Base-by-base conservation (phyloP, 2,329 filamentous ascomycete genomes). In the Colletotrichum coccodes region DNA sequence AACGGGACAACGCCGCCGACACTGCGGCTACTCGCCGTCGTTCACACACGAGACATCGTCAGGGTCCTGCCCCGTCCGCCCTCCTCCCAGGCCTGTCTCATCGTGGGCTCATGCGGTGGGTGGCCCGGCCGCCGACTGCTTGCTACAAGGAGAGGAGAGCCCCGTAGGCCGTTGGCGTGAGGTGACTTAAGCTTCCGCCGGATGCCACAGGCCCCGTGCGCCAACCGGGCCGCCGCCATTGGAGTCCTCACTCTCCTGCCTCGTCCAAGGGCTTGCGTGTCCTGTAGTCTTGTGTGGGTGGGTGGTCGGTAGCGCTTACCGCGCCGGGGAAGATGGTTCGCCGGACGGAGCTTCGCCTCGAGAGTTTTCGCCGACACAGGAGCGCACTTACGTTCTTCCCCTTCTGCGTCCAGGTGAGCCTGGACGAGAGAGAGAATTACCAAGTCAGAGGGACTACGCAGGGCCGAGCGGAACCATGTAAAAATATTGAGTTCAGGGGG, bases 121-220 rank as follows among this genome's bases (percentile, higher is more conserved):
- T 50, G 44, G 32, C 8, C 57, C 44, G n/a, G n/a, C 42, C n/a
- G 42, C 4, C 7, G n/a, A 44, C 11, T 9, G 16, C 23, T 44
- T 3, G n/a, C 1, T n/a, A 8, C 9, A 44, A 21, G 18, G 5
- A n/a, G 40, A 42, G n/a, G n/a, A n/a, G n/a, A 6, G 18, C 4
- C 18, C 12, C 42, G n/a, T 23, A 44, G n/a, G n/a, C 42, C 42
- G 42, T 44, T 11, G 9, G 36, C 16, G 36, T 28, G 38, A 28
- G 52, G 18, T 23, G 42, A 4, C 54, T 54, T 47, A 57, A 57
- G 32, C 21, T 63, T 49, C 60, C 60, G 60, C 50, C 23, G 60
- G 32, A 57, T 57, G 50, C 23, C 50, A 57, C 60, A 28, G 30
- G 50, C 60, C 46, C 50, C 42, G 40, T 57, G 60, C 50, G 42